phyloP scores from a whole-genome alignment of 2,329 filamentous ascomycete genomes.

The Plectosphaerella cucumerina region DNA sequence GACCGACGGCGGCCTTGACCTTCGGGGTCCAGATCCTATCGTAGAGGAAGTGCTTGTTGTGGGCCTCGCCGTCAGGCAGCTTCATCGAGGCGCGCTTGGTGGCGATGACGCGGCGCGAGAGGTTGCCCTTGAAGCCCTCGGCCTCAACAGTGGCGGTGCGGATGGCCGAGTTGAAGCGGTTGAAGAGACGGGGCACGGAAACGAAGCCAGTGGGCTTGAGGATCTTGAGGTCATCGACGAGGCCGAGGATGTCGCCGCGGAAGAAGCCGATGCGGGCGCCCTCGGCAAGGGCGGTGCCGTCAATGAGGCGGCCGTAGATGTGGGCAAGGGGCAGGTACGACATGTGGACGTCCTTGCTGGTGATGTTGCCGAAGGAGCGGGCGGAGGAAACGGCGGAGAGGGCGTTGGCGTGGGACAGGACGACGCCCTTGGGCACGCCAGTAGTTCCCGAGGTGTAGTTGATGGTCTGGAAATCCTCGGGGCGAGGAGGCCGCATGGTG shows the following conservation, averaged over 20 bases:
- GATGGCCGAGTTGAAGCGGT: constrained; percentile 82
- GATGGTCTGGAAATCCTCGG: constrained; percentile 79
- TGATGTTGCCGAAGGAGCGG: constrained; percentile 49
- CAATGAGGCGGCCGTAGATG: constrained; percentile 83
- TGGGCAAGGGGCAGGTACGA: constrained; percentile 94
- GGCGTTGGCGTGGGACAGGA: constrained; percentile 77
- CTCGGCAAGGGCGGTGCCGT: constrained; percentile 68
- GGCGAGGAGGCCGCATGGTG: constrained; percentile 65
- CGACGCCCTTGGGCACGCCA: constrained; percentile 76
- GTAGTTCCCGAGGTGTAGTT: constrained; percentile 90
- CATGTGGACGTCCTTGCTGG: constrained; percentile 57
- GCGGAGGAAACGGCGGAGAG: constrained; percentile 66
- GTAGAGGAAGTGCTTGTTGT: constrained; percentile 72
- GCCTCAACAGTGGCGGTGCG: constrained; percentile 74
- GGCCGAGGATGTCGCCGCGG: constrained; percentile 79
- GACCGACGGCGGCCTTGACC: constrained; percentile 75
- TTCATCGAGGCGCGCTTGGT: constrained; percentile 78
- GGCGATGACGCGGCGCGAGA: constrained; percentile 75
- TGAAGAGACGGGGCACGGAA: constrained; percentile 88
- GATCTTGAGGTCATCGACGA: constrained; percentile 88
- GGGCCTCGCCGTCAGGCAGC: constrained; percentile 66
- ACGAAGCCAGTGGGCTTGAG: constrained; percentile 78
- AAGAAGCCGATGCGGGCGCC: constrained; percentile 85
- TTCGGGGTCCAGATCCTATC: constrained; percentile 90
- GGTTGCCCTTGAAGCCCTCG: constrained; percentile 71